Evolutionary conservation across 768 basidiomycete genomes (phyloP), one percentile per base, ranked within the genome.

Genomic region (Xerocomus brunneocitrinus): DNA sequence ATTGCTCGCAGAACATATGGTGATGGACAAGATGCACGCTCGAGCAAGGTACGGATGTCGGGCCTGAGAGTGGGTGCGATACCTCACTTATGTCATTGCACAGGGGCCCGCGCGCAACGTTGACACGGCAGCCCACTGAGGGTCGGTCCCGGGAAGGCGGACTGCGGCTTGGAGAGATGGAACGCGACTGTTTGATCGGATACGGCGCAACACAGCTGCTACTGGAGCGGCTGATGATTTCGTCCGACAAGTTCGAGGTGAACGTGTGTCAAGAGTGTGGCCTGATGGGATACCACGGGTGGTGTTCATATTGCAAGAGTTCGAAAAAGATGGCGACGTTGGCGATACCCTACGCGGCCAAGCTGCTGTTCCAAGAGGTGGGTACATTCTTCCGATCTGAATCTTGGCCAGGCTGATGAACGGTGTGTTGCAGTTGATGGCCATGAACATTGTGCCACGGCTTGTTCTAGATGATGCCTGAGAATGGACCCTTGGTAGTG

Each of bases 21-120:
- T 98, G 47, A 89, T 98, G 87, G 97, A 99, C 79, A 99, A 99
- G 78, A 99, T 99, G 97, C 97, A 99, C 63, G 97, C 97, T 59
- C 87, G 97, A 53, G 94, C 97, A 47, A 87, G 92, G 91, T 87
- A 69, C 62, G 78, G 35, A 27, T 25, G 38, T 31, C 47, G 41
- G 22, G 8, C 42, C 49, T 54, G 58, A 60, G 47, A 24, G 32
- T 5, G 24, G 9, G 38, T 47, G 45, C 16, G 16, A 12, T 6
- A 10, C 30, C 28, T 57, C 40, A 57, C 59, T 54, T 48, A 58
- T n/a, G 30, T 24, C 25, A n/a, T 28, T 28, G 3, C 39, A 46
- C 68, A 94, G 91, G 64, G 95, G 97, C 14, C 97, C 97, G 43
- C 88, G 94, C 67, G 97, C 97, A 9, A 95, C 93, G 22, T 73